Evolutionary conservation across 805 yeast species (phyloP).

Genomic region (Starmera quercuum): DNA sequence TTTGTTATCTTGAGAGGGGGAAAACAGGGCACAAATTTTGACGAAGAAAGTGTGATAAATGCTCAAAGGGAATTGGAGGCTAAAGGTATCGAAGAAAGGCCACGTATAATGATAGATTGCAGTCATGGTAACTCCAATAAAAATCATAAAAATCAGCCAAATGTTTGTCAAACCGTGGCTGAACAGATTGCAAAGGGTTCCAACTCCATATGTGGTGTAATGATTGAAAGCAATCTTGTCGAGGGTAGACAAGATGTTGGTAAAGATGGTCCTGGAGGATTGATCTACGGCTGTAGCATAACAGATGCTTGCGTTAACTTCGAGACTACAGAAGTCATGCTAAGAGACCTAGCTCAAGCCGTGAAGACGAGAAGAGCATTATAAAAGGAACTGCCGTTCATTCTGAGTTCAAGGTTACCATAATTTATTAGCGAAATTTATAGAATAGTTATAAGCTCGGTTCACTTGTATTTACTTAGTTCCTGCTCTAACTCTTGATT

Average conservation of each 20-base stretch:
- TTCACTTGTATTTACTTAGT: slow-evolving; percentile 8
- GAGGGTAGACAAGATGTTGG: slow-evolving; percentile 95
- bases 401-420: too few relatives aligned
- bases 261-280: slow-evolving; percentile 61
- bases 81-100: slow-evolving; percentile 29
- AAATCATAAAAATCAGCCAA: slow-evolving; percentile 89
- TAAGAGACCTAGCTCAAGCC: slow-evolving; percentile 67
- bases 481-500: slow-evolving; percentile 37
- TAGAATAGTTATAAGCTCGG: background rate
- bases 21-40: slow-evolving; percentile 85
- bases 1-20: slow-evolving; percentile 95
- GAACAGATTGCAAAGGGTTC: slow-evolving; percentile 77
- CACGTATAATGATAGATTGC: slow-evolving; percentile 92
- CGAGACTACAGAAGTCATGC: slow-evolving; percentile 72
- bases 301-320: slow-evolving; percentile 97
- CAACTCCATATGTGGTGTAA: slow-evolving; percentile 76
- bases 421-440: background rate
- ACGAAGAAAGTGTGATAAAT: slow-evolving; percentile 59
- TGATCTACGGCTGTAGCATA: slow-evolving; percentile 89
- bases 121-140: slow-evolving; percentile 95
- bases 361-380: slow-evolving; percentile 64
- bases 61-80: slow-evolving; percentile 55
- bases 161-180: slow-evolving; percentile 70
- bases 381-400: too few relatives aligned
- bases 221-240: slow-evolving; percentile 89